phyloP scores from a whole-genome alignment of 1,284 basidiomycete species.

The Pseudozyma sp. region DNA sequence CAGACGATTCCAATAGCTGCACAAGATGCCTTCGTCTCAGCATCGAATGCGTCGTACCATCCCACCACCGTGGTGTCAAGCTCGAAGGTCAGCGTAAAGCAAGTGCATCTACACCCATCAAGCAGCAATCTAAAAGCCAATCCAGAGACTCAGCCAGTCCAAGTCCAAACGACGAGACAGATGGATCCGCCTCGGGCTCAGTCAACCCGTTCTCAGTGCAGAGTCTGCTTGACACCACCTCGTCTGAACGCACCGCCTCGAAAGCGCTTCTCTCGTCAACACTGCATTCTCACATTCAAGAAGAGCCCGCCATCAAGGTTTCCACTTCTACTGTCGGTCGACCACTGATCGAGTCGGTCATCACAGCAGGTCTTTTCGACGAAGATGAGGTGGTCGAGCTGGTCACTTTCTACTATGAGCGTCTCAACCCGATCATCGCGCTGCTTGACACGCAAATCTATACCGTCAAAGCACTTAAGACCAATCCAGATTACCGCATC shows the following conservation, averaged over 20 bases:
- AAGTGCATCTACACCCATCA: slow-evolving; percentile 16
- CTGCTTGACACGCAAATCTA: slow-evolving; percentile 69
- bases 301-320: slow-evolving; percentile 45
- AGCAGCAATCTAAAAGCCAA: slow-evolving; percentile 25
- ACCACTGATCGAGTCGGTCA: slow-evolving; percentile 51
- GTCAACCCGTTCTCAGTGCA: slow-evolving; percentile 51
- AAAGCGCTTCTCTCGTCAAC: slow-evolving; percentile 51
- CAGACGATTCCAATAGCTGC: slow-evolving; percentile 39
- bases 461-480: slow-evolving; percentile 75
- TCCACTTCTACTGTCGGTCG: slow-evolving; percentile 30
- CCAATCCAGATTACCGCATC: slow-evolving; percentile 76
- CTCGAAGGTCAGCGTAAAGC: slow-evolving; percentile 33
- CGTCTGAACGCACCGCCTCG: slow-evolving; percentile 37
- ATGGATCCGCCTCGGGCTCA: slow-evolving; percentile 23
- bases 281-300: slow-evolving; percentile 44
- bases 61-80: slow-evolving; percentile 50
- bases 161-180: slow-evolving; percentile 27
- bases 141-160: slow-evolving; percentile 34
- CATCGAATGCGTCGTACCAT: slow-evolving; percentile 41
- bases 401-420: slow-evolving; percentile 47
- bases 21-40: slow-evolving; percentile 45
- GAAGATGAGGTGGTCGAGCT: slow-evolving; percentile 46
- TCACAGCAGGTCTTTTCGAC: slow-evolving; percentile 41
- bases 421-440: slow-evolving; percentile 60
- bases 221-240: slow-evolving; percentile 48